Percentiles rank a stretch among this genome's conserved stretches.
Evolutionary conservation across 1,139 yeast genomes (phyloP).

Genomic region (Suhomyces bokatorum): DNA sequence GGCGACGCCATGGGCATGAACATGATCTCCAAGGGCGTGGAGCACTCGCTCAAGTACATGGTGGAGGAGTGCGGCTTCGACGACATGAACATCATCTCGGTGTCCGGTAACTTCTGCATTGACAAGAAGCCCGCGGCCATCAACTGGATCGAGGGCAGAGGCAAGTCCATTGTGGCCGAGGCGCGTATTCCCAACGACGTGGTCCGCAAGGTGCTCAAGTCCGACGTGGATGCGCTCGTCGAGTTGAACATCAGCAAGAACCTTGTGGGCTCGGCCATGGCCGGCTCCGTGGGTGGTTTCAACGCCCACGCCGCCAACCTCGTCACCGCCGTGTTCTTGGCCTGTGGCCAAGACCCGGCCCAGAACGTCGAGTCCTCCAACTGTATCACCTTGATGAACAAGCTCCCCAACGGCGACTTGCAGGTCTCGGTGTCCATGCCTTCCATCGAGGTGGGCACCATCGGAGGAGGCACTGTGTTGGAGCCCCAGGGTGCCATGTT

Average conservation of each 20-base stretch:
- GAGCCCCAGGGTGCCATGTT: constrained; percentile 98
- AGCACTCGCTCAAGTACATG: constrained; percentile 80
- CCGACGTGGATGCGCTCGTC: constrained; percentile 89
- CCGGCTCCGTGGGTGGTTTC: constrained; percentile 97
- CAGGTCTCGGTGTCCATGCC: constrained; percentile 97
- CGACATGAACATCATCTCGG: constrained; percentile 90
- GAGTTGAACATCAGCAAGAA: constrained; percentile 87
- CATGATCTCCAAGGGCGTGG: constrained; percentile 99
- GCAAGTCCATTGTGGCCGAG: constrained; percentile 97
- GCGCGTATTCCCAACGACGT: constrained; percentile 83
- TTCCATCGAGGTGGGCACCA: constrained; percentile 96
- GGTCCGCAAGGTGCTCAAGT: constrained; percentile 79
- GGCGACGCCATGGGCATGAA: constrained; percentile 99
- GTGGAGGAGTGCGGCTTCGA: constrained; percentile 86
- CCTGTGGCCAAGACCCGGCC: constrained; percentile 98
- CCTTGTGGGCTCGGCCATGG: constrained; percentile 96
- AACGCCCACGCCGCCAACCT: constrained; percentile 98
- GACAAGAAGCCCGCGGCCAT: constrained; percentile 98
- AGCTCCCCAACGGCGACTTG: constrained; percentile 71
- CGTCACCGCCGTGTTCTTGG: constrained; percentile 89
- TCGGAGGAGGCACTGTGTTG: constrained; percentile 97
- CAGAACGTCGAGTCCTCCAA: constrained; percentile 97
- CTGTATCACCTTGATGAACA: constrained; percentile 94
- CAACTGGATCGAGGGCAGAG: constrained; percentile 99
- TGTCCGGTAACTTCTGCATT: constrained; percentile 96